Evolutionary conservation across 225 moss, liverwort and hornwort species (phyloP).

Genomic region (Thuidium tamariscinum): DNA sequence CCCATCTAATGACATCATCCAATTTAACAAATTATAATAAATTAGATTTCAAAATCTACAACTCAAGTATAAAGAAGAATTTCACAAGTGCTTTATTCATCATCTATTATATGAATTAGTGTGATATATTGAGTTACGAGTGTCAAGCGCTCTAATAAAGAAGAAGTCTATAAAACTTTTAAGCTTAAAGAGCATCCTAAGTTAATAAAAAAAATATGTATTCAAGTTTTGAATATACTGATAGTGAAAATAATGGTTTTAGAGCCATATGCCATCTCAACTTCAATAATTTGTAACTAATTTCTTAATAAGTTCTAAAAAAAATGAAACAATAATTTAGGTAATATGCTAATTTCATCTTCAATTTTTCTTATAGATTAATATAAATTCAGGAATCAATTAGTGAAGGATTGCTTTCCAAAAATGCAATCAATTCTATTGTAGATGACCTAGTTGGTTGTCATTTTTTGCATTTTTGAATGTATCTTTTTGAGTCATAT

Average conservation of each 20-base stretch:
- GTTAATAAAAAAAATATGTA: not conserved
- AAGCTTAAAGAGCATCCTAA: not conserved
- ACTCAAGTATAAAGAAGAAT: too few species aligned
- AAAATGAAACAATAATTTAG: not conserved
- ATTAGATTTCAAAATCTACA: not conserved
- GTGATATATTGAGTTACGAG: not conserved
- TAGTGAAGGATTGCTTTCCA: not conserved
- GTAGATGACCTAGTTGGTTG: too few species aligned
- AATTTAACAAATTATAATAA: not conserved
- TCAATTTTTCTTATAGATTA: not conserved
- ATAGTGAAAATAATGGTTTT: not conserved
- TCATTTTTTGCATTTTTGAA: too few species aligned
- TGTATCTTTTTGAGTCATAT: too few species aligned
- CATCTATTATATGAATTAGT: not conserved
- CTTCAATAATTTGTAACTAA: not conserved
- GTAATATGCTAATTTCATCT: not conserved
- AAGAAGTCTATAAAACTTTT: fast-evolving
- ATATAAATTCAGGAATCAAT: not conserved
- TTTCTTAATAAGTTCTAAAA: fast-evolving
- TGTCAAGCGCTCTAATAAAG: not conserved
- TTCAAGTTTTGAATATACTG: not conserved
- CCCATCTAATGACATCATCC: not conserved
- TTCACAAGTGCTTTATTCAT: not conserved
- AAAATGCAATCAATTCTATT: not conserved
- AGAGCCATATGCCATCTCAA: not conserved